These are phyloP conservation scores for Osmozyma mogii DNA, from an alignment of 805 yeast species.

Conservation along the genomic window DNA sequence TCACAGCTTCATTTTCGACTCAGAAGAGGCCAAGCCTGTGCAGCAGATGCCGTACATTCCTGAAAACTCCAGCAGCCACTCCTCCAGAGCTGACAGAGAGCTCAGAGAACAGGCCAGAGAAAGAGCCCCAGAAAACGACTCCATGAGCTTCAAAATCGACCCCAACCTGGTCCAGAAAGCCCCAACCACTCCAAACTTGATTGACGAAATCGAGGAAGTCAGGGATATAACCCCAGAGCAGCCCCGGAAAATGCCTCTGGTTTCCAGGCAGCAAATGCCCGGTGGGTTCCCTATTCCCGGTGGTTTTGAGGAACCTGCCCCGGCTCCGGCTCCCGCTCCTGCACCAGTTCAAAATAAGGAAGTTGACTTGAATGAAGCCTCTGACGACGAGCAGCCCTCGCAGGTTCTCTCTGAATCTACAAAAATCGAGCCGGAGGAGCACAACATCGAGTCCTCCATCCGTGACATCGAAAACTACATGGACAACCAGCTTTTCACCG, in stretches of 20 bases:
- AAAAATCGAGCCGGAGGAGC: conserved; percentile 7
- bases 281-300: too few species aligned
- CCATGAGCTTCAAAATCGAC: not conserved
- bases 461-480: conserved; percentile 34
- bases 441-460: conserved; percentile 25
- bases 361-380: too few species aligned
- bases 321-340: too few species aligned
- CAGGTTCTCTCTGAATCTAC: conserved; percentile 13
- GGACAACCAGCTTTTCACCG: conserved; percentile 22
- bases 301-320: too few species aligned
- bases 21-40: conserved; percentile 5
- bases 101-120: conserved; percentile 8
- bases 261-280: too few species aligned
- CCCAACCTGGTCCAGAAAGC: too few species aligned
- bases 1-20: conserved; percentile 11
- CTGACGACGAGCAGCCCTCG: not conserved
- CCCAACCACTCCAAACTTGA: too few species aligned
- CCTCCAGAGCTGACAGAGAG: conserved; percentile 18
- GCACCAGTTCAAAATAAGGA: too few species aligned
- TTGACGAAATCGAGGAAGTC: too few species aligned
- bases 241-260: too few species aligned
- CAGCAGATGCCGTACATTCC: conserved; percentile 10
- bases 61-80: conserved; percentile 21
- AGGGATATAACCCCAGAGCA: too few species aligned
- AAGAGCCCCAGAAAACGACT: too few species aligned